Conservation (phyloP, 2,329 filamentous ascomycete species). For the Colletotrichum orchidophilum region DNA sequence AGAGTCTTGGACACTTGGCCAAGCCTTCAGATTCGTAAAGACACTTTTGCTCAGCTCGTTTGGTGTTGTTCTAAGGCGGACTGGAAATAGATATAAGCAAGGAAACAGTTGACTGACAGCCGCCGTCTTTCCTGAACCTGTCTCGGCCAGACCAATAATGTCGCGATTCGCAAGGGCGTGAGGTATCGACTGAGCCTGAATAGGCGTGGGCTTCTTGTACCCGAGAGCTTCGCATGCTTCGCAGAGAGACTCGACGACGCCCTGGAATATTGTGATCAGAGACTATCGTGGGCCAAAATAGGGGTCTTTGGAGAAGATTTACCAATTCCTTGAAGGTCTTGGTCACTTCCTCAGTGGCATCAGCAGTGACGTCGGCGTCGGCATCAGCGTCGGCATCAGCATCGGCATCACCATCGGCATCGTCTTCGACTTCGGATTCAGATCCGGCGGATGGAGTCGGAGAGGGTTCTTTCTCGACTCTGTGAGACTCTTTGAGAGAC, state of each 20-base stretch:
- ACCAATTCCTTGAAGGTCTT: constrained; percentile 76
- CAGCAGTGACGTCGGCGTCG: constrained; percentile 33
- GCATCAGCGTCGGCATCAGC: neutral
- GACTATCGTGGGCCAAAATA: no score
- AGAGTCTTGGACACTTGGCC: neutral
- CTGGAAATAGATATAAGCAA: neutral
- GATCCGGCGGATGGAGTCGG: constrained; percentile 9
- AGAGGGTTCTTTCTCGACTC: neutral
- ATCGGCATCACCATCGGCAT: constrained; percentile 39
- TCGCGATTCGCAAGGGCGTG: constrained; percentile 82
- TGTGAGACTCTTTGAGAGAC: neutral
- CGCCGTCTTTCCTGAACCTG: constrained; percentile 94
- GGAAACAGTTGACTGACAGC: constrained; percentile 52
- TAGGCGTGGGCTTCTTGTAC: constrained; percentile 88
- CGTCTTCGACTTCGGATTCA: constrained; percentile 25
- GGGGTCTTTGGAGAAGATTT: constrained; percentile 32
- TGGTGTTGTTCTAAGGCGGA: neutral
- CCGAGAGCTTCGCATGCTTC: constrained; percentile 86
- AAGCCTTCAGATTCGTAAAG: neutral
- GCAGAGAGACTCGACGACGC: constrained; percentile 86
- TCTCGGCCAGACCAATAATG: constrained; percentile 93
- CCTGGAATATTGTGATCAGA: constrained; percentile 54
- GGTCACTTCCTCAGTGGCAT: constrained; percentile 42
- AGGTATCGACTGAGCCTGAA: constrained; percentile 88
- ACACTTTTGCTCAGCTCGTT: neutral